phyloP scores from a whole-genome alignment of 106 monocot species.

The Posidonia australis region DNA sequence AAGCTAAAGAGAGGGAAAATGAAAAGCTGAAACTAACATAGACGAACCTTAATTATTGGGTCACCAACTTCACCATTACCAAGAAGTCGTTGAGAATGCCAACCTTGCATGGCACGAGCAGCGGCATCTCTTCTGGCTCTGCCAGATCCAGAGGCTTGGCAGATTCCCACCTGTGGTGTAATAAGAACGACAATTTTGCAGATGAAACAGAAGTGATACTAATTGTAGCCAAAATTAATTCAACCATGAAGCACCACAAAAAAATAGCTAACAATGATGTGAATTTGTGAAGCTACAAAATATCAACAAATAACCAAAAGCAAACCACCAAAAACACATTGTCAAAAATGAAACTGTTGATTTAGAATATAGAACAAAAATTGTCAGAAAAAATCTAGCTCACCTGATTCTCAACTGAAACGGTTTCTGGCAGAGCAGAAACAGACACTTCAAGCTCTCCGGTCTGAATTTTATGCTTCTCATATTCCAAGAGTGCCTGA shows the following conservation, averaged over 20 bases:
- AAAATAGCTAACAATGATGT: neutral
- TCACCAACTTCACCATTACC: constrained; percentile 76
- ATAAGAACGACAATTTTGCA: too few species aligned
- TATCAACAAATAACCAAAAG: neutral
- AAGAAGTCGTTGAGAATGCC: constrained; percentile 76
- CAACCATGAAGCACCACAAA: neutral
- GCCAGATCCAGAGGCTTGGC: constrained; percentile 62
- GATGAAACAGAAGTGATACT: neutral
- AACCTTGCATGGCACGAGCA: constrained; percentile 93
- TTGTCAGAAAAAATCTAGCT: neutral
- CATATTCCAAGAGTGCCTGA: constrained; percentile 91
- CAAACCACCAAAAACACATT: neutral
- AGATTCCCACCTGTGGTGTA: constrained; percentile 28
- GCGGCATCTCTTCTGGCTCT: constrained; percentile 93
- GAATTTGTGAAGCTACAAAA: neutral
- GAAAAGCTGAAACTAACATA: neutral
- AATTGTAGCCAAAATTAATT: neutral
- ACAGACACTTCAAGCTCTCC: constrained; percentile 80
- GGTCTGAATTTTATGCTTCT: constrained; percentile 73
- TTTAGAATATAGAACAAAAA: neutral
- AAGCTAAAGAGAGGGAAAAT: neutral
- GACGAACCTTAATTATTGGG: constrained; percentile 68
- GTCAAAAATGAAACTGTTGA: neutral
- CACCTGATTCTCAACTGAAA: constrained; percentile 50
- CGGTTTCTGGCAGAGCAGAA: constrained; percentile 32